Evolutionary conservation across 192 early-diverging fungal species (phyloP), one percentile per base, ranked within the genome.

Genomic region (Coemansia sp.): DNA sequence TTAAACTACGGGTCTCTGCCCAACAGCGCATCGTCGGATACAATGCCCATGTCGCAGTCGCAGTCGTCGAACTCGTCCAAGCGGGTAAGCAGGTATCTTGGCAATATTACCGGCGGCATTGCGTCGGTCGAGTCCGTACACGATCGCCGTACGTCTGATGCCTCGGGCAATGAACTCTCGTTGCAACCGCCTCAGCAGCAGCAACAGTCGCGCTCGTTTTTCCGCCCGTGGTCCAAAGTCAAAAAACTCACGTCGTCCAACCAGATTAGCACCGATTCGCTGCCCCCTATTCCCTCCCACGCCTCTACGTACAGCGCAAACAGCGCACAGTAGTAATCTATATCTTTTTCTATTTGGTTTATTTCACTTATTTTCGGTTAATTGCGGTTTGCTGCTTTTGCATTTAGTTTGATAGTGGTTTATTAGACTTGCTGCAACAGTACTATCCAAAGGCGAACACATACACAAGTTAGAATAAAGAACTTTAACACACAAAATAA

Each of bases 211-310:
- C 72, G 78, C 37, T 72, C 78, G 29, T 50, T 69, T 22, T 81
- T 81, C 47, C 62, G 73, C 3, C 78, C 78, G 3, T 81, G 78
- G 78, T 67, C 72, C n/a, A 81, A 75, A 56, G 71, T 81, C 65
- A 81, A 81, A 25, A 81, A 81, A 53, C 75, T 75, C 2, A 65
- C 78, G 0, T 80, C 77, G 6, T 74, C 67, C 5, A 71, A 39
- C 65, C 72, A 75, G 21, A 72, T 74, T 58, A 61, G 65, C 55
- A 29, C 68, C 3, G 69, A 80, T 22, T 64, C 72, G 19, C 65
- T 65, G 32, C 65, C 72, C 2, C 72, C 77, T n/a, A 49, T 74
- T 66, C 77, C 77, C 0, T 66, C 66, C 11, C 71, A 79, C 24
- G 41, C 73, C 9, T 69, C 76, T 3, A 66, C 76, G 1, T 79